Evolutionary conservation across 495 filamentous ascomycete species (phyloP).

Genomic region (Penicillium silybi): DNA sequence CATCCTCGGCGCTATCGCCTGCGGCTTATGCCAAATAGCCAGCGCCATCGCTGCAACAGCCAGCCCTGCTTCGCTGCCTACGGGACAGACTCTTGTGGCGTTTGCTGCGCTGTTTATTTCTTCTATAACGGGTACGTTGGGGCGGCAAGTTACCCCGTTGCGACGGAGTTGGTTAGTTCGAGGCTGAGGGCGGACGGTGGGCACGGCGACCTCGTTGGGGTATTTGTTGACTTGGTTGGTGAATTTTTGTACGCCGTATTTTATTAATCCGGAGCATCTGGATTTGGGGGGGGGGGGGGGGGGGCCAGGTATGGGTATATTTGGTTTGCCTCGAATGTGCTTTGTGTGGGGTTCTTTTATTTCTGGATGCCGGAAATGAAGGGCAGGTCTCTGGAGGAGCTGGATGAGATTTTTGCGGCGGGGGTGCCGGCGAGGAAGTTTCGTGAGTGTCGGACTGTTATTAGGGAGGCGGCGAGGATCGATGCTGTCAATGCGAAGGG

Average conservation of each 20-base stretch:
- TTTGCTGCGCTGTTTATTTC: slow-evolving; percentile 16
- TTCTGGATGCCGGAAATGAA: slow-evolving; percentile 54
- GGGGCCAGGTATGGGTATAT: slow-evolving; percentile 50
- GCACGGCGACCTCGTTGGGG: slow-evolving; percentile 43
- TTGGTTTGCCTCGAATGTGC: slow-evolving; percentile 35
- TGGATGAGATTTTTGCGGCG: slow-evolving; percentile 47
- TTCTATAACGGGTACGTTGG: slow-evolving; percentile 18
- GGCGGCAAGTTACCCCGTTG: slow-evolving; percentile 38
- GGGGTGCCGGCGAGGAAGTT: slow-evolving; percentile 30
- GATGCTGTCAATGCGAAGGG: slow-evolving; percentile 12
- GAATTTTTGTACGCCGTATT: slow-evolving; percentile 52
- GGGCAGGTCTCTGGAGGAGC: slow-evolving; percentile 46
- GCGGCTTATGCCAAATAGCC: slow-evolving; percentile 51
- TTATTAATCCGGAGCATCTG: slow-evolving; percentile 54
- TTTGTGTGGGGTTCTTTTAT: slow-evolving; percentile 43
- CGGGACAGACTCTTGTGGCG: slow-evolving; percentile 12
- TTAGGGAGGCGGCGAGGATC: slow-evolving; percentile 11
- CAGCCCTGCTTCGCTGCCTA: slow-evolving; percentile 9
- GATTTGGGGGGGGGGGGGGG: slow-evolving; percentile 56
- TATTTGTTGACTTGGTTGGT: slow-evolving; percentile 50
- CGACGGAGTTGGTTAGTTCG: slow-evolving; percentile 43
- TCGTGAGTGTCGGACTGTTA: slow-evolving; percentile 22
- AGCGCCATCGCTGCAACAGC: slow-evolving; percentile 34
- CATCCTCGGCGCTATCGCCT: slow-evolving; percentile 46
- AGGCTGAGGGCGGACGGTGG: slow-evolving; percentile 50